phyloP scores from a whole-genome alignment of 257 asterid species.

The Mentha longifolia region DNA sequence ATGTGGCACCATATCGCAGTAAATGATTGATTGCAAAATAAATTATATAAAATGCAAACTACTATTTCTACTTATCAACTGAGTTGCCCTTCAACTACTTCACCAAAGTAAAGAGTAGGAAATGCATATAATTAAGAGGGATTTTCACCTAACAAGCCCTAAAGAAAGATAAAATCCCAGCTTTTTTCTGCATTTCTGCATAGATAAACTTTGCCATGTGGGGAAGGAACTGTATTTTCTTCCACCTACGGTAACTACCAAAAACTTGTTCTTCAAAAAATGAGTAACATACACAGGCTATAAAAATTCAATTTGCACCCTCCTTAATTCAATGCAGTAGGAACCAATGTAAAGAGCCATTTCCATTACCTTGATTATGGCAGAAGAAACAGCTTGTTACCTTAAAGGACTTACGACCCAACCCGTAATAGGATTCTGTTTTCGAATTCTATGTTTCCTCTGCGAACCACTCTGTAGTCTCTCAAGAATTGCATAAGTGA shows the following conservation, averaged over 20 bases:
- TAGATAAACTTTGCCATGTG: too few relatives aligned
- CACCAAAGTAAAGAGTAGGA: too few relatives aligned
- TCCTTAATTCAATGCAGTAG: neutral
- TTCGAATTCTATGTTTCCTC: constrained; percentile 54
- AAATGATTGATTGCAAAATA: too few relatives aligned
- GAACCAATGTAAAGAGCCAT: neutral
- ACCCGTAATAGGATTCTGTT: constrained; percentile 82
- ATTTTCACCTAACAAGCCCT: neutral
- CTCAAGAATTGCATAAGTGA: constrained; percentile 79
- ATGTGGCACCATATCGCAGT: too few relatives aligned
- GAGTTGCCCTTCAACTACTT: too few relatives aligned
- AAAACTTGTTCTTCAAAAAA: neutral
- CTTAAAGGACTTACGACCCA: constrained; percentile 97
- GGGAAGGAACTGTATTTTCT: too few relatives aligned
- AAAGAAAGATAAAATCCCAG: too few relatives aligned
- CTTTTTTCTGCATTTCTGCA: too few relatives aligned
- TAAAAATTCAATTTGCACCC: neutral
- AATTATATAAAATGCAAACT: too few relatives aligned
- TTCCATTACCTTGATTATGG: neutral
- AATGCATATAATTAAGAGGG: neutral
- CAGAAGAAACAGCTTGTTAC: constrained; percentile 18
- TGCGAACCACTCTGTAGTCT: constrained; percentile 80
- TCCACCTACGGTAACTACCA: too few relatives aligned
- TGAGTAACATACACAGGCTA: neutral
- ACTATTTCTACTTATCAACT: too few relatives aligned